Evolutionary conservation across 305 asterid genomes (phyloP).

Genomic region (Salvia sclarea): DNA sequence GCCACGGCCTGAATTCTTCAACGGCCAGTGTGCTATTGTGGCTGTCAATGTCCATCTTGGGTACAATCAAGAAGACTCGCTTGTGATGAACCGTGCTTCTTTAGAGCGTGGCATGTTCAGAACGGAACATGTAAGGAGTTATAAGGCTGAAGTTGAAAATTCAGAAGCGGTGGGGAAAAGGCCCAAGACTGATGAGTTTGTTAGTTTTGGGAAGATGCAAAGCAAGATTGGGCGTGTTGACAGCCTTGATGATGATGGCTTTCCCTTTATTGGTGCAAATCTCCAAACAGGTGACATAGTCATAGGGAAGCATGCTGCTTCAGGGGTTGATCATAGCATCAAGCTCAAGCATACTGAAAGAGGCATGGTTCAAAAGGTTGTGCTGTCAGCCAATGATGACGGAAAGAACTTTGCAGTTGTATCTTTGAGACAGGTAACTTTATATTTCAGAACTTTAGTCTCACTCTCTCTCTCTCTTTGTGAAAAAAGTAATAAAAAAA

Average conservation of each 20-base stretch:
- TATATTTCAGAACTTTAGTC: not conserved
- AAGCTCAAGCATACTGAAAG: conserved; percentile 92
- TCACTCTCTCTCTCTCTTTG: not conserved
- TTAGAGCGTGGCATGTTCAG: conserved; percentile 98
- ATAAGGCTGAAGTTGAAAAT: conserved; percentile 76
- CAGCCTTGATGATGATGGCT: conserved; percentile 92
- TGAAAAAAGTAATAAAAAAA: not conserved
- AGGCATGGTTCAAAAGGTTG: conserved; percentile 92
- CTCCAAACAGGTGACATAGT: conserved; percentile 84
- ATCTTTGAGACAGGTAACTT: conserved; percentile 81
- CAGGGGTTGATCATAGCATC: conserved; percentile 84
- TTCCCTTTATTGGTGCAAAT: conserved; percentile 87
- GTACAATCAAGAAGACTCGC: conserved; percentile 93
- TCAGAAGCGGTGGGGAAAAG: conserved; percentile 51
- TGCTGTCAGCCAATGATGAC: conserved; percentile 81
- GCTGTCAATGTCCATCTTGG: conserved; percentile 95
- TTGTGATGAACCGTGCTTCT: conserved; percentile 94
- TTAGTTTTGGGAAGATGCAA: conserved; percentile 75
- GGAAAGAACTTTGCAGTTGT: conserved; percentile 87
- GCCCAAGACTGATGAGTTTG: conserved; percentile 53
- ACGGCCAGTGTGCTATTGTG: conserved; percentile 92
- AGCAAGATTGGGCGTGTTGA: conserved; percentile 90
- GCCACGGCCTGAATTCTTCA: conserved; percentile 82
- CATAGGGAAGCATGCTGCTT: conserved; percentile 79
- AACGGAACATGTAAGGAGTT: conserved; percentile 80